Base-by-base conservation (phyloP, 345 rosid species). In the Noccaea caerulescens region DNA sequence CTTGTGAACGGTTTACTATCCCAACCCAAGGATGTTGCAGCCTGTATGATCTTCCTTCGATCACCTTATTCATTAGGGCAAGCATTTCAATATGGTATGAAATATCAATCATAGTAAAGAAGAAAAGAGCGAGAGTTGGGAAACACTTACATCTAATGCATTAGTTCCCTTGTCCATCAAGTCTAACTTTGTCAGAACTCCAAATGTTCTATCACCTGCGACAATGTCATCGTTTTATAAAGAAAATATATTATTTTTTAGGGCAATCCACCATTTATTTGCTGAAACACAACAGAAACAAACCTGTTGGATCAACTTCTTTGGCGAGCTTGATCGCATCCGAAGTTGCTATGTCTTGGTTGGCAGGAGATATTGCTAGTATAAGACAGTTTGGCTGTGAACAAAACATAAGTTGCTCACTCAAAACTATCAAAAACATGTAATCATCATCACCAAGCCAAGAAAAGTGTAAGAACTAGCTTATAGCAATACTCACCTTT, bases 81-180 rank as follows among this genome's bases (percentile, higher is more conserved):
- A 27, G 20, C 36, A 52, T 52, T 37, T 36, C 13, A 36, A n/a
- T 32, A 64, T 34, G 34, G 11, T 47, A 39, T 63, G 58, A 69
- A 30, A 25, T 47, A 39, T 63, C 64, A 69, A 30, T 23, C 18
- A 42, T 43, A 51, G 43, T 38, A 18, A 5, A 18, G 2, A 18
- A 36, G 49, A 69, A 51, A 60, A 60, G 58, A 49, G 6, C 2
- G 2, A 50, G 30, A 39, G 34, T 49, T 49, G 8, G 2, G 59
- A 44, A 66, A 39, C 8, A 42, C 69, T 80, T 81, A 93, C 98
- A 74, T 89, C 93, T 23, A 93, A 70, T n/a, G 98, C 97, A 82
- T 93, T 83, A 53, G 98, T 91, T 70, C 98, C 98, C 74, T 87
- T 87, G 82, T 93, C 97, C 97, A 93, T 93, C 83, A 93, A 77